These are phyloP conservation scores for Elymus sibiricus DNA, from an alignment of 176 grass and related monocot genomes.

Conservation along the genomic window DNA sequence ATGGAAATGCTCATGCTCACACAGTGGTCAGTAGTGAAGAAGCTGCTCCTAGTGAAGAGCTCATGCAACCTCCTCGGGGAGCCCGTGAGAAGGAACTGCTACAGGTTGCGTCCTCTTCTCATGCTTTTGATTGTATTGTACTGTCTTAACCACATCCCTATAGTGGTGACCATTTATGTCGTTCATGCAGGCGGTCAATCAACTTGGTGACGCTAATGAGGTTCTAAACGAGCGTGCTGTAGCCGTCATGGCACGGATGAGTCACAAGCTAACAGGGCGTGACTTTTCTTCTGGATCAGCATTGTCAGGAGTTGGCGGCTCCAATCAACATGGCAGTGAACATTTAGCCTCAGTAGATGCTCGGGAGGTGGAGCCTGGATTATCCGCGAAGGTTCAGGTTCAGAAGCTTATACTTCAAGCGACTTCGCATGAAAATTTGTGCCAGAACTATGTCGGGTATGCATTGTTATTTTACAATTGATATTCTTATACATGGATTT, in stretches of 20 bases:
- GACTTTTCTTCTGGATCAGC: conserved; percentile 76
- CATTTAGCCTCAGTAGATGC: conserved; percentile 54
- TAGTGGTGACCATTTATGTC: conserved; percentile 14
- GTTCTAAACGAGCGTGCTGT: conserved; percentile 96
- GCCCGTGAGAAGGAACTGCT: conserved; percentile 83
- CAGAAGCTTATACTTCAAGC: conserved; percentile 90
- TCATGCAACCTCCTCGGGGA: conserved; percentile 76
- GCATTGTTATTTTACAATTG: conserved; percentile 9
- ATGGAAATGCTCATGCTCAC: conserved; percentile 60
- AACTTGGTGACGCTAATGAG: conserved; percentile 95
- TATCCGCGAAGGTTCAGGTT: conserved; percentile 82
- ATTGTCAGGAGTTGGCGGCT: conserved; percentile 35
- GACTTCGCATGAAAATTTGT: conserved; percentile 84
- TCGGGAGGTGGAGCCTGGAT: conserved; percentile 63
- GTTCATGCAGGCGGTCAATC: conserved; percentile 72
- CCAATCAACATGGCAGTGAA: conserved; percentile 42
- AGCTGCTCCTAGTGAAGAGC: conserved; percentile 49
- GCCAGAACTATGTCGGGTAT: conserved; percentile 95
- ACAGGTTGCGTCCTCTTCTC: conserved; percentile 53
- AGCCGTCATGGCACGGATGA: conserved; percentile 97
- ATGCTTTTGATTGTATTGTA: neutral
- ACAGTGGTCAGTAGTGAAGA: conserved; percentile 82
- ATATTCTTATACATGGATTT: neutral
- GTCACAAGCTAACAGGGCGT: conserved; percentile 89
- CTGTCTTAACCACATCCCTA: neutral